phyloP scores from a whole-genome alignment of 2,329 filamentous ascomycete species.

The Aspergillus luchuensis region DNA sequence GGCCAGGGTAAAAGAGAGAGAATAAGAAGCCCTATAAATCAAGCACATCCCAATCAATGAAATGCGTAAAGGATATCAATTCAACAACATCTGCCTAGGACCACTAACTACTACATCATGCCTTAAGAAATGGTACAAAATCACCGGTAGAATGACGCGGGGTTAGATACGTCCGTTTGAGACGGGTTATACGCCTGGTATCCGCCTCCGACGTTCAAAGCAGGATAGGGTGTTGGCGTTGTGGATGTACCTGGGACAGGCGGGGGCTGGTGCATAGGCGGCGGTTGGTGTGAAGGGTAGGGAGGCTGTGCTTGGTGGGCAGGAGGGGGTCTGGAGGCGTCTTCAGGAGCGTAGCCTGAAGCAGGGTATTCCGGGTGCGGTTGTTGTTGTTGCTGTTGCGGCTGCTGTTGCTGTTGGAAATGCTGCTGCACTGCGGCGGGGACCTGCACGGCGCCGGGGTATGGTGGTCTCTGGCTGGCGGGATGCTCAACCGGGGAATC shows the following conservation, averaged over 20 bases:
- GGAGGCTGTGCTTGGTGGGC: constrained; percentile 33
- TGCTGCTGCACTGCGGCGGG: constrained; percentile 32
- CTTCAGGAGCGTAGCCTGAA: constrained; percentile 43
- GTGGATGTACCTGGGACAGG: constrained; percentile 35
- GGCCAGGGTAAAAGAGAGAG: no score
- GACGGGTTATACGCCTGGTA: constrained; percentile 44
- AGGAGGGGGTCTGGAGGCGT: constrained; percentile 28
- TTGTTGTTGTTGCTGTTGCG: constrained; percentile 30
- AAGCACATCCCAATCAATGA: no score
- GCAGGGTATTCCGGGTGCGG: constrained; percentile 44
- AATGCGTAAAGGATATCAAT: background rate
- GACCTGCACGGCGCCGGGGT: constrained; percentile 28
- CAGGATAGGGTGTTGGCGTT: constrained; percentile 37
- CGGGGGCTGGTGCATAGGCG: constrained; percentile 39
- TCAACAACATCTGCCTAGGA: background rate
- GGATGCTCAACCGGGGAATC: constrained; percentile 66
- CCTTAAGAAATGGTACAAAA: background rate
- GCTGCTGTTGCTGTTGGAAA: constrained; percentile 34
- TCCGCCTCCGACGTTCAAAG: constrained; percentile 31
- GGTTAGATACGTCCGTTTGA: constrained; percentile 37
- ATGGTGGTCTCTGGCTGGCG: constrained; percentile 36
- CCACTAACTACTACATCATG: no score
- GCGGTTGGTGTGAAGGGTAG: constrained; percentile 37
- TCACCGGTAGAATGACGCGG: constrained; percentile 44
- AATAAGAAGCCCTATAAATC: no score